These are phyloP conservation scores for Cucumis hystrix DNA, from an alignment of 306 rosid species.

Conservation along the genomic window DNA sequence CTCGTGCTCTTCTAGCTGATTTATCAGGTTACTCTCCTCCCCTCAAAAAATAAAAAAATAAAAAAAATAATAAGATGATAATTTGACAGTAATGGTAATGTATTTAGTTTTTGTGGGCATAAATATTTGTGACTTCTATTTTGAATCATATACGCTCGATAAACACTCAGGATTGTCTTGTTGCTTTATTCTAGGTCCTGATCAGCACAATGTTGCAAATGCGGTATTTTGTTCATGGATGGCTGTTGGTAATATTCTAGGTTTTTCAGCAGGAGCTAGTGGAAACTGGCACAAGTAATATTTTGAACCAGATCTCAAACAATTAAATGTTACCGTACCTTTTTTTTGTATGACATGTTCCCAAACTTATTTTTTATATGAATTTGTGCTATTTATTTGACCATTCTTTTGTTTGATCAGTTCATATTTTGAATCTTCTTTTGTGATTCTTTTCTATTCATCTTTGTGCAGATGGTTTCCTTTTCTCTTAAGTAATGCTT, in stretches of 20 bases:
- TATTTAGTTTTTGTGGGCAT: conserved; percentile 1
- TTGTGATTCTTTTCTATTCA: conserved; percentile 12
- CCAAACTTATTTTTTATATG: not conserved
- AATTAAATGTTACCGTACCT: conserved; percentile 8
- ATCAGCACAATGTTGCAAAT: conserved; percentile 84
- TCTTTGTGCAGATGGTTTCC: conserved; percentile 82
- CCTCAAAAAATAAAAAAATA: not conserved
- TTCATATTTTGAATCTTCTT: conserved; percentile 1
- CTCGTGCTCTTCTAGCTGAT: conserved; percentile 98
- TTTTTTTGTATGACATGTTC: not conserved
- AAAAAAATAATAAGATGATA: not conserved
- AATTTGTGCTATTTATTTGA: not conserved
- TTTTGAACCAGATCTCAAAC: conserved; percentile 5
- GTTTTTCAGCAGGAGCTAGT: conserved; percentile 95
- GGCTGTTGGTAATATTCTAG: conserved; percentile 97
- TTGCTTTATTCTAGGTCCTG: conserved; percentile 49
- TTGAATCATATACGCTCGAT: not conserved
- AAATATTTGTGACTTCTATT: conserved; percentile 7
- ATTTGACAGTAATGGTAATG: not conserved
- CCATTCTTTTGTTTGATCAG: not conserved
- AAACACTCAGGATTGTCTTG: not conserved
- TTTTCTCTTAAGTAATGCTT: conserved; percentile 68
- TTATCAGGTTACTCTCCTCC: conserved; percentile 46
- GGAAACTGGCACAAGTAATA: conserved; percentile 89
- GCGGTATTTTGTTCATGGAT: conserved; percentile 98